Conservation (phyloP, 768 basidiomycete genomes). For the Tylopilus balloui region DNA sequence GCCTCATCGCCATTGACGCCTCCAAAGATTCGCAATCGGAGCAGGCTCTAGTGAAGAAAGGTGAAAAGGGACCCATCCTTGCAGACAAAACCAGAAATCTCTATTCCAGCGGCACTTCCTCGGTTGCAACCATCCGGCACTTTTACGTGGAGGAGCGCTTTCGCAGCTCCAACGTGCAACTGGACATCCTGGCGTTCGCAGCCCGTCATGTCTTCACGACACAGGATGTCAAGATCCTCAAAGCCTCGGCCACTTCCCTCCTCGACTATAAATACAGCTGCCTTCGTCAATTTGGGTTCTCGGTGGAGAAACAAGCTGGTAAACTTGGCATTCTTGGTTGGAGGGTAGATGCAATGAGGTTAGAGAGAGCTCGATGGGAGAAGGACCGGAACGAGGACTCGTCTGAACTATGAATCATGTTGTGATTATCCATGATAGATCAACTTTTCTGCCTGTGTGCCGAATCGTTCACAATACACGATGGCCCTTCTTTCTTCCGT, state of each 20-base stretch:
- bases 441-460: background rate
- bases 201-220: constrained; percentile 53
- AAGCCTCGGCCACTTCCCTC: constrained; percentile 46
- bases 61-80: constrained; percentile 13
- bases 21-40: constrained; percentile 38
- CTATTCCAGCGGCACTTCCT: constrained; percentile 36
- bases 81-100: constrained; percentile 13
- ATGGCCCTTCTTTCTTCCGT: constrained; percentile 31
- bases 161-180: constrained; percentile 51
- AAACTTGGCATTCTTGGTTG: constrained; percentile 55
- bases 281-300: constrained; percentile 48
- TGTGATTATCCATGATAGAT: background rate
- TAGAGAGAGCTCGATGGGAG: constrained; percentile 48
- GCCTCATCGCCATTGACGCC: constrained; percentile 68
- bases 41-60: constrained; percentile 23
- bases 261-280: constrained; percentile 45
- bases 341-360: constrained; percentile 42
- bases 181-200: constrained; percentile 62
- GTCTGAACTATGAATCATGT: constrained; percentile 9
- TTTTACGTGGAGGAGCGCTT: constrained; percentile 69
- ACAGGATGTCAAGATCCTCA: constrained; percentile 41
- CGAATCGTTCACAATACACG: background rate
- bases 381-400: constrained; percentile 18
- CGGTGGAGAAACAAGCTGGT: constrained; percentile 38
- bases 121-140: constrained; percentile 65